These are phyloP conservation scores for Porphyrellus cyaneotinctus DNA, from an alignment of 768 basidiomycete species.

Conservation along the genomic window DNA sequence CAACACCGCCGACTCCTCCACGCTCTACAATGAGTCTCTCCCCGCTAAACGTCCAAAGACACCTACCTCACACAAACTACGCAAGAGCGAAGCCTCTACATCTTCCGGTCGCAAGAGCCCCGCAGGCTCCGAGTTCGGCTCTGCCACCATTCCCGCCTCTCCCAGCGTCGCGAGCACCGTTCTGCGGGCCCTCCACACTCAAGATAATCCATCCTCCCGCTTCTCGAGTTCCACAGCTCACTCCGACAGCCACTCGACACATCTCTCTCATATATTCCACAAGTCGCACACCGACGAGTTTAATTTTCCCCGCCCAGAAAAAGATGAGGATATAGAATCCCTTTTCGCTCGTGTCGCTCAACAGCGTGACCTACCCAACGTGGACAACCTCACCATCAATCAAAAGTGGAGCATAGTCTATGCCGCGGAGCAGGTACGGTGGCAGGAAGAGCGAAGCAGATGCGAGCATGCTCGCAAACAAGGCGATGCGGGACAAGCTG, in stretches of 20 bases:
- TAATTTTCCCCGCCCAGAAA: slow-evolving; percentile 70
- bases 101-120: slow-evolving; percentile 49
- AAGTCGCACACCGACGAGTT: slow-evolving; percentile 57
- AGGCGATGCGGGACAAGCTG: slow-evolving; percentile 52
- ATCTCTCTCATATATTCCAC: slow-evolving; percentile 51
- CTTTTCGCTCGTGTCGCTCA: slow-evolving; percentile 77
- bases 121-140: slow-evolving; percentile 51
- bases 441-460: slow-evolving; percentile 66
- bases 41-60: slow-evolving; percentile 36
- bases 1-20: slow-evolving; percentile 56
- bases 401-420: slow-evolving; percentile 93
- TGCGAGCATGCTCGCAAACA: slow-evolving; percentile 60
- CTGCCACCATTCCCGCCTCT: slow-evolving; percentile 34
- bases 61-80: slow-evolving; percentile 33
- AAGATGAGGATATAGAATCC: slow-evolving; percentile 71
- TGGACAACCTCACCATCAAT: slow-evolving; percentile 60
- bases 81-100: slow-evolving; percentile 54
- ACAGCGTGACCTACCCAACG: slow-evolving; percentile 59
- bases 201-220: slow-evolving; percentile 58
- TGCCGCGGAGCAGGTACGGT: slow-evolving; percentile 75
- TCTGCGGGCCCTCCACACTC: slow-evolving; percentile 50
- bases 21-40: slow-evolving; percentile 50
- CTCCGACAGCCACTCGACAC: slow-evolving; percentile 44
- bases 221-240: slow-evolving; percentile 43
- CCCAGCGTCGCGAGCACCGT: slow-evolving; percentile 32